Conservation (phyloP, 495 filamentous ascomycete species). For the Collariella sp. region DNA sequence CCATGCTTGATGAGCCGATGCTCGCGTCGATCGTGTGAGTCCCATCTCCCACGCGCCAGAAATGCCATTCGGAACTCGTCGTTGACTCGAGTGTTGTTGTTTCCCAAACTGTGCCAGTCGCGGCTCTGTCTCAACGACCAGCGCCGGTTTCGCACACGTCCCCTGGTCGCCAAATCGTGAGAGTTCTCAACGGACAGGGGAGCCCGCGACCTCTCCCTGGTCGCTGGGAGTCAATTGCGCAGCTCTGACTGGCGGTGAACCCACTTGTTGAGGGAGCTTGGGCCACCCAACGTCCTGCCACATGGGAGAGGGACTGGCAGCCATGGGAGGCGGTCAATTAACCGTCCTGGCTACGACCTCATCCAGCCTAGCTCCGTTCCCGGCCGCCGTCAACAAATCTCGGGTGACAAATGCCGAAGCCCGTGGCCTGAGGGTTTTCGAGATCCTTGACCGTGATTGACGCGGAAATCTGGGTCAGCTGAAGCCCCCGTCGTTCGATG, state of each 20-base stretch:
- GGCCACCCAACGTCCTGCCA: constrained; percentile 13
- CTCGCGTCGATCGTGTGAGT: neutral
- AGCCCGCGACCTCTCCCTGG: neutral
- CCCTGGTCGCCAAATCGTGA: constrained; percentile 7
- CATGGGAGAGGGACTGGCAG: no score
- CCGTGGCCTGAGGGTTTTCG: neutral
- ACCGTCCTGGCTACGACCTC: neutral
- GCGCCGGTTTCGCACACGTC: constrained; percentile 1
- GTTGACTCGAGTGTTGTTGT: neutral
- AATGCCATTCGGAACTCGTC: neutral
- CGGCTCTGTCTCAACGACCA: neutral
- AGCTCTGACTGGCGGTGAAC: constrained; percentile 9
- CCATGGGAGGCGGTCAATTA: constrained; percentile 16
- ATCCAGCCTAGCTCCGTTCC: constrained; percentile 11
- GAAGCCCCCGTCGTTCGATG: neutral
- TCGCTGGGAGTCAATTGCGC: neutral
- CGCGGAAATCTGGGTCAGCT: neutral
- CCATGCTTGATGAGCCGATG: constrained; percentile 3
- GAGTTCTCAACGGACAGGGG: constrained; percentile 10
- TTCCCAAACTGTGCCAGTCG: neutral
- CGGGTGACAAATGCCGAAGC: constrained; percentile 3
- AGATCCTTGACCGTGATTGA: neutral
- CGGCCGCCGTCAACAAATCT: constrained; percentile 16
- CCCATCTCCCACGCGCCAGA: neutral
- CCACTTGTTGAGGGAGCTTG: constrained; percentile 27